phyloP scores from a whole-genome alignment of 192 early-diverging fungal genomes.

The Backusella circina region DNA sequence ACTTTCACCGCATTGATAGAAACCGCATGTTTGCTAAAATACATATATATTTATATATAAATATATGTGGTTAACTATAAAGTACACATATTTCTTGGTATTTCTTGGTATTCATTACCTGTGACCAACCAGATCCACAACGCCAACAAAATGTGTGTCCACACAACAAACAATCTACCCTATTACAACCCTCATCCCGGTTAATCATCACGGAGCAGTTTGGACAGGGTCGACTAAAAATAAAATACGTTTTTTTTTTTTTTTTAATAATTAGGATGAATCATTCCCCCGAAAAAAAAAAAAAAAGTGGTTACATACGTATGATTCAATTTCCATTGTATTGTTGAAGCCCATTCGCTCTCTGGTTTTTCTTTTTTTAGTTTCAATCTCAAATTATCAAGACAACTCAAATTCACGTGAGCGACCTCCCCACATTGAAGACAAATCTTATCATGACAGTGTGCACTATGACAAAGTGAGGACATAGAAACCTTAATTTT shows the following conservation, averaged over 20 bases:
- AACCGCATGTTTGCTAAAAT: conserved; percentile 45
- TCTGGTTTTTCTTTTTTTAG: not conserved
- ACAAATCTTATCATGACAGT: conserved; percentile 41
- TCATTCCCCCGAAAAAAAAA: not conserved
- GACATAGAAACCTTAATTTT: not conserved
- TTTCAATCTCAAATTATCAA: conserved; percentile 36
- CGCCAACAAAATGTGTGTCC: conserved; percentile 69
- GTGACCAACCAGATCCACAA: conserved; percentile 53
- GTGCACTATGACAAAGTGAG: conserved; percentile 24
- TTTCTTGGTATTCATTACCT: too few relatives aligned
- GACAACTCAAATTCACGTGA: conserved; percentile 38
- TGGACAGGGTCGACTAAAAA: conserved; percentile 52
- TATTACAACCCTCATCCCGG: conserved; percentile 70
- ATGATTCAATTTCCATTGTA: conserved; percentile 38
- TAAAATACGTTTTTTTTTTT: not conserved
- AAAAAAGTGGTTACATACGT: conserved; percentile 13
- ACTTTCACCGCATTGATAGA: conserved; percentile 49
- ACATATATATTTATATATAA: too few relatives aligned
- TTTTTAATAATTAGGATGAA: not conserved
- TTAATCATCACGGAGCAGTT: conserved; percentile 63
- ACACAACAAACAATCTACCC: conserved; percentile 64
- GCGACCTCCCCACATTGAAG: conserved; percentile 48
- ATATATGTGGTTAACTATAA: too few relatives aligned
- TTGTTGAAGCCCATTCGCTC: conserved; percentile 9
- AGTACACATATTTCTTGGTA: too few relatives aligned